These are phyloP conservation scores for Plectosphaerella plurivora DNA, from an alignment of 2,329 filamentous ascomycete species.

Conservation along the genomic window DNA sequence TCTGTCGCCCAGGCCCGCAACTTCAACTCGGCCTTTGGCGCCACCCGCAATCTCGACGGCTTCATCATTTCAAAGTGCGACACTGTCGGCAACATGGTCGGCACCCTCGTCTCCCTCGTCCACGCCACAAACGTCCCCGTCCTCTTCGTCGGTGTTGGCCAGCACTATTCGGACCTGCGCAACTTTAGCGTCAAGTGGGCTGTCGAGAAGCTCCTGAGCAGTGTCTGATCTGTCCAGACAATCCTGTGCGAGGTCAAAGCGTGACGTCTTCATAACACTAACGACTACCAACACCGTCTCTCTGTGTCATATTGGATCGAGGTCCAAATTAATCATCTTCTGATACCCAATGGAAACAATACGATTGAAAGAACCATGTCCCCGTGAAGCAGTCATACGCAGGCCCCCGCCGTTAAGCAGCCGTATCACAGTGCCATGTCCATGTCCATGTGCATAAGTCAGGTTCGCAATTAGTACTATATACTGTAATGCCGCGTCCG, in stretches of 20 bases:
- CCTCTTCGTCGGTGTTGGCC: constrained; percentile 76
- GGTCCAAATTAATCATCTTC: too few relatives aligned
- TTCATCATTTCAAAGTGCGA: constrained; percentile 99
- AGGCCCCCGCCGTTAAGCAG: too few relatives aligned
- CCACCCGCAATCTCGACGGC: constrained; percentile 75
- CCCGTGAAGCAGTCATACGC: neutral
- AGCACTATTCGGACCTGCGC: constrained; percentile 64
- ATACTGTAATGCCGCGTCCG: constrained; percentile 1
- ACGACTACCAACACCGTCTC: neutral
- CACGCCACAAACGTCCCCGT: constrained; percentile 96
- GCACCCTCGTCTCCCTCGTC: constrained; percentile 91
- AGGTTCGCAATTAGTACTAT: constrained; percentile 2
- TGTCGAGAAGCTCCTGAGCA: constrained; percentile 60
- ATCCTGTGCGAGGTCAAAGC: neutral
- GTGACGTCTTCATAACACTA: neutral
- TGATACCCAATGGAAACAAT: constrained; percentile 15
- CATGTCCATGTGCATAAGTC: too few relatives aligned
- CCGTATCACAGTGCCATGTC: too few relatives aligned
- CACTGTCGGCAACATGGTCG: constrained; percentile 99
- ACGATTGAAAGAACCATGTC: constrained; percentile 1
- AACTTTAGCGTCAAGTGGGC: constrained; percentile 69
- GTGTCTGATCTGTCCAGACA: constrained; percentile 22
- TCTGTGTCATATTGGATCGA: neutral
- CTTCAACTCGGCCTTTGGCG: constrained; percentile 90
- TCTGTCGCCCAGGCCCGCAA: constrained; percentile 93